Percentiles rank a stretch among this genome's conserved stretches.
These are phyloP conservation scores for Gaertneriomyces semiglobifer DNA, from an alignment of 192 early-diverging fungal species.

Conservation along the genomic window DNA sequence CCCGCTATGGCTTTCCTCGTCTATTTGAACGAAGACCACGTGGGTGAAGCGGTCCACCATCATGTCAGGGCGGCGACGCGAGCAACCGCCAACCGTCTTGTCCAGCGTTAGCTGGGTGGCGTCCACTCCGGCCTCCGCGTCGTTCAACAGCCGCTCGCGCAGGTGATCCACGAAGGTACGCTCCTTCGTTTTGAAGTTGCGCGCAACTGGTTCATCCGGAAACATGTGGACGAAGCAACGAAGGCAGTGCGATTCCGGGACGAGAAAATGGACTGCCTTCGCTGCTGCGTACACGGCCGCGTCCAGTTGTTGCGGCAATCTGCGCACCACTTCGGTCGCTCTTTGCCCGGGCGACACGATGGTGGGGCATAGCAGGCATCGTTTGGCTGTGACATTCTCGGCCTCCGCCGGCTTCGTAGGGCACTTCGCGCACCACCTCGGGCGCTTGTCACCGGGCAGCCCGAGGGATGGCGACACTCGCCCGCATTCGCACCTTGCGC, in stretches of 20 bases:
- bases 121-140: not conserved
- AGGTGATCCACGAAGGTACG: not conserved
- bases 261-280: too few species aligned
- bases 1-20: not conserved
- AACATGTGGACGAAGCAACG: conserved; percentile 1
- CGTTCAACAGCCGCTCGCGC: not conserved
- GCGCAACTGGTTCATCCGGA: not conserved
- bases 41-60: not conserved
- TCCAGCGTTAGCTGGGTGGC: not conserved
- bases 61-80: not conserved
- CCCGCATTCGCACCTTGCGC: too few species aligned
- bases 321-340: too few species aligned
- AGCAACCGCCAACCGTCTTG: not conserved
- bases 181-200: not conserved
- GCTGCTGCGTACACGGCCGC: too few species aligned
- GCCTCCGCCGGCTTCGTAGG: not conserved
- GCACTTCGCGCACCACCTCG: not conserved
- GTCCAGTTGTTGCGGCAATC: too few species aligned
- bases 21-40: conserved; percentile 6
- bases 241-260: not conserved
- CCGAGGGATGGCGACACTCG: too few species aligned
- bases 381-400: not conserved
- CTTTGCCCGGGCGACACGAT: too few species aligned
- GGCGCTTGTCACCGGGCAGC: not conserved
- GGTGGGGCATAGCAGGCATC: not conserved